These are phyloP conservation scores for Fragilaria crotonensis DNA, from an alignment of 108 stramenopile genomes.

Conservation along the genomic window DNA sequence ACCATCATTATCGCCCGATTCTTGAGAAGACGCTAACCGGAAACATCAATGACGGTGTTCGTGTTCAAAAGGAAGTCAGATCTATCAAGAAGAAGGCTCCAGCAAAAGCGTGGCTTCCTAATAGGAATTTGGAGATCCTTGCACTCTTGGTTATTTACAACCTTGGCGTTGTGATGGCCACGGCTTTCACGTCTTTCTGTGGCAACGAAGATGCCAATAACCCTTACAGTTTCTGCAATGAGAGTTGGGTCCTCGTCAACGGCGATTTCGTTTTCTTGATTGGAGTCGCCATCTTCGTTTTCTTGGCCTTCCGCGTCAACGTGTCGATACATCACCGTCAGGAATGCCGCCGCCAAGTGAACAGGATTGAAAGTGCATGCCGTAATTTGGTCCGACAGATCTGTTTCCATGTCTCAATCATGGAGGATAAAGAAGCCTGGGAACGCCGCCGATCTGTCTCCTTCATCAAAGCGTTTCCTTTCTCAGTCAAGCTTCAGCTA, in stretches of 20 bases:
- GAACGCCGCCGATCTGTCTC: conserved; percentile 7
- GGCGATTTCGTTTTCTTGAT: conserved; percentile 1
- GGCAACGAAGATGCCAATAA: neutral
- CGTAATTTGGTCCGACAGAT: conserved; percentile 9
- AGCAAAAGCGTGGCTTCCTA: neutral
- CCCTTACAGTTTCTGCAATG: conserved; percentile 2
- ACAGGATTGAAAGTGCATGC: neutral
- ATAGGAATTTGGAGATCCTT: conserved; percentile 9
- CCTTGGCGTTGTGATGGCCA: conserved; percentile 2
- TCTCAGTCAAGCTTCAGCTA: conserved; percentile 9
- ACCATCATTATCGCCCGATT: neutral
- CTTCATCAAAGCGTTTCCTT: conserved; percentile 15
- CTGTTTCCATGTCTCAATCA: conserved; percentile 3
- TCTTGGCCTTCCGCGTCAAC: conserved; percentile 10
- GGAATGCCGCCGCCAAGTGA: conserved; percentile 10
- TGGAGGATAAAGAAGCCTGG: neutral
- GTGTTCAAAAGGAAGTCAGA: neutral
- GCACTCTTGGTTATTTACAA: conserved; percentile 6
- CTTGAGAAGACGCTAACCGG: neutral
- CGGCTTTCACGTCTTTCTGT: conserved; percentile 11
- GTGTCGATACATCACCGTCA: conserved; percentile 6
- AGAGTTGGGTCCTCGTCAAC: conserved; percentile 10
- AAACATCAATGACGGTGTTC: neutral
- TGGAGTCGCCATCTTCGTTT: conserved; percentile 6
- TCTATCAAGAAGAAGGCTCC: neutral